A percentile compares a stretch with the other conserved stretches of the same genome.
Evolutionary conservation across 208 protist genomes (phyloP).

Genomic region (Trichomonas gallinae): DNA sequence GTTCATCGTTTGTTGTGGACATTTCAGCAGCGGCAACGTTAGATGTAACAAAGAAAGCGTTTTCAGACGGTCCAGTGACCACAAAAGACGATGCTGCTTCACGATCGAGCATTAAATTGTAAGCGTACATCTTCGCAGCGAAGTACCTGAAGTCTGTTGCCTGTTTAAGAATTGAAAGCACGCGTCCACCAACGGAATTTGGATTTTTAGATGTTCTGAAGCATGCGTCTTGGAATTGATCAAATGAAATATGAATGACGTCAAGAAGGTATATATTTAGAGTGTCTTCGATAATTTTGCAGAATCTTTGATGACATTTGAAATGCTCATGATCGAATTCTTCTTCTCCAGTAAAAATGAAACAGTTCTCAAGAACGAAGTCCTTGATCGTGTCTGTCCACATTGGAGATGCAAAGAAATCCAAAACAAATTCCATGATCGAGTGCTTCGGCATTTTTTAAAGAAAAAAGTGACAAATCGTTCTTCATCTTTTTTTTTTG

Average conservation of each 20-base stretch:
- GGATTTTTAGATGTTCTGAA: background rate
- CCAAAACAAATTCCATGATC: background rate
- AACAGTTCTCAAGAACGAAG: background rate
- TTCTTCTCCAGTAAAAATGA: conserved; percentile 7
- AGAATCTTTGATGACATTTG: background rate
- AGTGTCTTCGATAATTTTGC: conserved; percentile 3
- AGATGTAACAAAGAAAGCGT: background rate
- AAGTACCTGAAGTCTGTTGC: background rate
- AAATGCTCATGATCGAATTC: background rate
- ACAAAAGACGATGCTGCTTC: background rate
- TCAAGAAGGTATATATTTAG: conserved; percentile 8
- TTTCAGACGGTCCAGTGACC: background rate
- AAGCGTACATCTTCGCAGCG: conserved; percentile 5
- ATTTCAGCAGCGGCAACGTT: background rate
- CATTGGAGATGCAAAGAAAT: conserved; percentile 2
- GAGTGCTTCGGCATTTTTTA: background rate
- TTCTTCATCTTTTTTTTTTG: too few species aligned
- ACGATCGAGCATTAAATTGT: background rate
- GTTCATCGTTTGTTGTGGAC: background rate
- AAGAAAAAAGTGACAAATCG: too few species aligned
- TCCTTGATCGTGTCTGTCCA: conserved; percentile 7
- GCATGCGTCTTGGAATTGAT: background rate
- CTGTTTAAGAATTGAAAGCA: background rate
- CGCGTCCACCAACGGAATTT: background rate
- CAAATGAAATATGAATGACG: background rate